A percentile compares a stretch with the other conserved stretches of the same genome.
Evolutionary conservation across 169 alveolate species (phyloP).

Genomic region (Eimeria maxima): DNA sequence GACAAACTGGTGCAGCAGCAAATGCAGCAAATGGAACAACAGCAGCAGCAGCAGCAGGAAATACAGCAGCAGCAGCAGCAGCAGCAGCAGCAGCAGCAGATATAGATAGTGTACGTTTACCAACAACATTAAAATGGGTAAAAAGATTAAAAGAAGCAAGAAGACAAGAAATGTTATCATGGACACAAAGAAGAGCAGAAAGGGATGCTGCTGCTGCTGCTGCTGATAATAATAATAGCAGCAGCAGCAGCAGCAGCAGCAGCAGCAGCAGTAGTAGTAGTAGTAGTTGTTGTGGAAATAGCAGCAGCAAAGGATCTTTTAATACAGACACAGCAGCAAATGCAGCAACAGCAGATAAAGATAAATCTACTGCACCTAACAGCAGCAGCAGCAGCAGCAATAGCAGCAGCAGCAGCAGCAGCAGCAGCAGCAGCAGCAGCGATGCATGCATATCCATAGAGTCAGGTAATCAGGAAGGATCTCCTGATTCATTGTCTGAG

Average conservation of each 20-base stretch:
- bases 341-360: neutral
- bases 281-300: neutral
- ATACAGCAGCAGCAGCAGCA: neutral
- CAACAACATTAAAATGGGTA: constrained; percentile 82
- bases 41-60: neutral
- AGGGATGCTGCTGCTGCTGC: constrained; percentile 55
- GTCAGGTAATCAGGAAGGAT: neutral
- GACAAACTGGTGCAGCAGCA: neutral
- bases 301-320: neutral
- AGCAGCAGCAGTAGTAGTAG: neutral
- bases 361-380: neutral
- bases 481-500: neutral
- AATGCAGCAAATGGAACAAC: neutral
- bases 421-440: constrained; percentile 24
- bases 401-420: neutral
- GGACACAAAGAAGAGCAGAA: constrained; percentile 78
- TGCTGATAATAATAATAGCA: neutral
- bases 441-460: neutral
- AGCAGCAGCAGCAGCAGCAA: neutral
- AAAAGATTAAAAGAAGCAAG: constrained; percentile 69
- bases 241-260: neutral
- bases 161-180: constrained; percentile 17
- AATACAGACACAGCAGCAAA: neutral
- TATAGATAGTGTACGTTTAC: constrained; percentile 76
- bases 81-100: constrained; percentile 54